A percentile compares a stretch with the other conserved stretches of the same genome.
Conservation (phyloP, 805 yeast genomes). For the Candida sphagnicola region DNA sequence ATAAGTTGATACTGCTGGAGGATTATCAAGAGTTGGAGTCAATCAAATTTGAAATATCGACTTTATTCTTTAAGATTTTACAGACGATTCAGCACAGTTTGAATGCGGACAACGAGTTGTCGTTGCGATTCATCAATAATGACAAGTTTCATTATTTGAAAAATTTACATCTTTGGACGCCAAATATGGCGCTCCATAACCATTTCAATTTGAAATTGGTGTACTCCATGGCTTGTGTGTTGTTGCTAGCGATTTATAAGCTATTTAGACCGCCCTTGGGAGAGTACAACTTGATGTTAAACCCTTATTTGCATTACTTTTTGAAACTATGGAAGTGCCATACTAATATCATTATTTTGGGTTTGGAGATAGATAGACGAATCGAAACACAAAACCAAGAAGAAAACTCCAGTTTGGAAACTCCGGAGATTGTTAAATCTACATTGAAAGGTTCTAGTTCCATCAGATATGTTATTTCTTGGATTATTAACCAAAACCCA, state of each 20-base stretch:
- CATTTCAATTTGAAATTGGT: constrained; percentile 21
- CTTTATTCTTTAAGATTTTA: constrained; percentile 33
- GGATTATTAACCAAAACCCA: constrained; percentile 45
- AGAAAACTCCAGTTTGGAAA: constrained; percentile 18
- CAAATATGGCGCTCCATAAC: constrained; percentile 13
- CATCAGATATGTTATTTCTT: constrained; percentile 56
- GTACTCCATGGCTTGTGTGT: constrained; percentile 29
- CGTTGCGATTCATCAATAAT: constrained; percentile 37
- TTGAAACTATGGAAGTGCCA: constrained; percentile 64
- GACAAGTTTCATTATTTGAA: constrained; percentile 26
- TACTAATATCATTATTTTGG: constrained; percentile 54
- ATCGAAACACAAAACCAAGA: constrained; percentile 26
- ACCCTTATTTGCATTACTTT: constrained; percentile 60
- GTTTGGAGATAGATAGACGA: constrained; percentile 49
- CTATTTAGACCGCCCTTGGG: constrained; percentile 23
- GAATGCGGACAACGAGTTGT: constrained; percentile 41
- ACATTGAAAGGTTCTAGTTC: constrained; percentile 60
- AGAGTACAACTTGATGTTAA: constrained; percentile 41
- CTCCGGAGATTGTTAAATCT: constrained; percentile 30
- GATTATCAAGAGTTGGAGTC: constrained; percentile 17
- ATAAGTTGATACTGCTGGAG: constrained; percentile 1
- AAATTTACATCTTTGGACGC: constrained; percentile 25
- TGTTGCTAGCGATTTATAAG: constrained; percentile 28
- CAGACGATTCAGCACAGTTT: constrained; percentile 30
- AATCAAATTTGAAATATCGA: constrained; percentile 31